Conservation (phyloP, 495 filamentous ascomycete species). For the Bombardia bombarda region DNA sequence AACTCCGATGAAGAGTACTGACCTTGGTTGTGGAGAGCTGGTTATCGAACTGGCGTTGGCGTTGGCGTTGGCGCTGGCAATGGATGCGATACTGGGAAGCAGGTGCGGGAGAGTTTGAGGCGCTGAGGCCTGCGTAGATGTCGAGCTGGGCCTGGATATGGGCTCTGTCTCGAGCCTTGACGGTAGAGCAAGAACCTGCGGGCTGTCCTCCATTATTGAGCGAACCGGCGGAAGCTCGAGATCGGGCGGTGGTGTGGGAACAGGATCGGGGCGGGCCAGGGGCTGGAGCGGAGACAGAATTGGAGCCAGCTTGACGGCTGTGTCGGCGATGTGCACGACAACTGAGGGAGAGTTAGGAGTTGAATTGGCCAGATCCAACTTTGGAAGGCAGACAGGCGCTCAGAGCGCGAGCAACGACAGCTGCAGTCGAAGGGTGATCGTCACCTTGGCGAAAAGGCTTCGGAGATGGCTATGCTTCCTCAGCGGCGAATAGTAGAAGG, state of each 20-base stretch:
- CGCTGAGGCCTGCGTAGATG: constrained; percentile 26
- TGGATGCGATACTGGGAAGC: constrained; percentile 52
- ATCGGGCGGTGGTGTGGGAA: constrained; percentile 22
- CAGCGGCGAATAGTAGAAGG: not conserved
- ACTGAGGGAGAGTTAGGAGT: not conserved
- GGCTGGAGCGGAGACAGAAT: constrained; percentile 28
- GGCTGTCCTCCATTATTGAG: constrained; percentile 35
- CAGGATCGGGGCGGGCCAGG: constrained; percentile 4
- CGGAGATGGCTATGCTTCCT: not conserved
- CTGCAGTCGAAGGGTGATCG: not conserved
- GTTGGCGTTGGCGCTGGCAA: constrained; percentile 43
- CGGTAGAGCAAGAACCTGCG: constrained; percentile 24
- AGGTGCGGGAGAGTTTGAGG: constrained; percentile 33
- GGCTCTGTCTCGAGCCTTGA: constrained; percentile 36
- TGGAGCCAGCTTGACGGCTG: constrained; percentile 22
- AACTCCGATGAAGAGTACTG: constrained; percentile 13
- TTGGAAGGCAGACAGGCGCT: too few species aligned
- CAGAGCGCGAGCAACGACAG: too few species aligned
- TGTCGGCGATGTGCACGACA: not conserved
- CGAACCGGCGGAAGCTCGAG: constrained; percentile 16
- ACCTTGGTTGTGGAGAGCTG: constrained; percentile 60
- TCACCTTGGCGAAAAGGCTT: not conserved
- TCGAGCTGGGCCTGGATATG: constrained; percentile 42
- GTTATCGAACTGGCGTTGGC: constrained; percentile 38
- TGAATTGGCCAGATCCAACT: not conserved